Percentiles rank a stretch among this genome's conserved stretches.
These are phyloP conservation scores for Cladosporium sp. DNA, from an alignment of 2,329 filamentous ascomycete genomes.

Conservation along the genomic window DNA sequence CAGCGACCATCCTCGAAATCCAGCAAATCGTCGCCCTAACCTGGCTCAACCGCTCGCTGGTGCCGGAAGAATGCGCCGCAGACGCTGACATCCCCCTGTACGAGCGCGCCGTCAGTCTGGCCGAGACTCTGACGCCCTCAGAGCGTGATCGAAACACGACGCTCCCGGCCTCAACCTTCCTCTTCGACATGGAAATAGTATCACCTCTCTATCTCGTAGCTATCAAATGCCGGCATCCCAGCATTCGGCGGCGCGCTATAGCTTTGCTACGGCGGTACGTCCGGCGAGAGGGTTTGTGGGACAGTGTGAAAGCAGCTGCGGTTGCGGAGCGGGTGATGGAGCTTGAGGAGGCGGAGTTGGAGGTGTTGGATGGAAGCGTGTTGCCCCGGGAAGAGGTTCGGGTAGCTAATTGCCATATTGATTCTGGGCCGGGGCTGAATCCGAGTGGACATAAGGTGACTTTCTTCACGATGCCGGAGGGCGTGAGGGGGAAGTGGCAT, in stretches of 20 bases:
- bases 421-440: constrained; percentile 8
- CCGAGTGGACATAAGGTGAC: constrained; percentile 12
- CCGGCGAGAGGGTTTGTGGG: constrained; percentile 22
- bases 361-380: constrained; percentile 11
- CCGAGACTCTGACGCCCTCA: constrained; percentile 8
- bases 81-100: constrained; percentile 16
- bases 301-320: constrained; percentile 16
- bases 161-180: constrained; percentile 17
- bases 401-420: constrained; percentile 16
- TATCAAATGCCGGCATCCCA: constrained; percentile 24
- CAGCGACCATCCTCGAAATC: constrained; percentile 16
- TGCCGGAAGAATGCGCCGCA: constrained; percentile 14
- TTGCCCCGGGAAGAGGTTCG: constrained; percentile 16
- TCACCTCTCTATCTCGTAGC: constrained; percentile 22
- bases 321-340: constrained; percentile 16
- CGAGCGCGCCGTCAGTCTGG: constrained; percentile 16
- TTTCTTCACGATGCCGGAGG: constrained; percentile 16
- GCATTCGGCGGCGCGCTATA: constrained; percentile 21
- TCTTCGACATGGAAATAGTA: constrained; percentile 25
- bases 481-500: constrained; percentile 13
- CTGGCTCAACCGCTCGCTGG: constrained; percentile 18
- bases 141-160: not conserved
- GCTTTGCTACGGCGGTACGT: constrained; percentile 16
- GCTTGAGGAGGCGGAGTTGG: constrained; percentile 18
- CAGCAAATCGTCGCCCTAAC: constrained; percentile 19